phyloP scores from a whole-genome alignment of 371 early-diverging fungal species.

The Actinomortierella ambigua region DNA sequence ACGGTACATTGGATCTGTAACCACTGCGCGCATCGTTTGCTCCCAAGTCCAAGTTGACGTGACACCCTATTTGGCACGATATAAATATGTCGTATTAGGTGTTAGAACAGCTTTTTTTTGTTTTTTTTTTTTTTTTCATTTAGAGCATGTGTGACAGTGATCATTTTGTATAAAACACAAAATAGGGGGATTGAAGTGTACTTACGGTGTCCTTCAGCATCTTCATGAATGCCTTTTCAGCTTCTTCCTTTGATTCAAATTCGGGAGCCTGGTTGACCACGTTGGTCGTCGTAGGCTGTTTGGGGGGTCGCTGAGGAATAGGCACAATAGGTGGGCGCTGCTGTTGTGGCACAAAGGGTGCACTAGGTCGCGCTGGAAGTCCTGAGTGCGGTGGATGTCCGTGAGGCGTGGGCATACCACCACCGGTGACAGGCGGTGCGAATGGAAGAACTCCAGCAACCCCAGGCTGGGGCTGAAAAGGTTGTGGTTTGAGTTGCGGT shows the following conservation, averaged over 20 bases:
- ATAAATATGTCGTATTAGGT: background rate
- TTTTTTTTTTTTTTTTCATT: background rate
- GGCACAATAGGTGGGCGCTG: constrained; percentile 15
- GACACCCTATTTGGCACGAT: constrained; percentile 60
- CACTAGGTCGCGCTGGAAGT: constrained; percentile 6
- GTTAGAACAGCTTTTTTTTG: background rate
- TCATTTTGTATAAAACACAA: background rate
- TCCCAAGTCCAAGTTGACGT: constrained; percentile 90
- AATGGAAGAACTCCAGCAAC: background rate
- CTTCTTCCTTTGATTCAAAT: constrained; percentile 80
- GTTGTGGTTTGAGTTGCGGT: background rate
- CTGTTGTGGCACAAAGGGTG: constrained; percentile 9
- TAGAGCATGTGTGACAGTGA: no score
- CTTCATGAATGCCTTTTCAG: constrained; percentile 80
- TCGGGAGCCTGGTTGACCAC: constrained; percentile 49
- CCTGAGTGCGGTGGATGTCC: constrained; percentile 17
- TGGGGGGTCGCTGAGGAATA: constrained; percentile 18
- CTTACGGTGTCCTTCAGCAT: constrained; percentile 75
- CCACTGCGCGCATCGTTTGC: constrained; percentile 84
- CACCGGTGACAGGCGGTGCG: background rate
- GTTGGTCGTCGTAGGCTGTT: constrained; percentile 12
- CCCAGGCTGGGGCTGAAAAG: background rate
- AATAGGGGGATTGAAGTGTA: background rate
- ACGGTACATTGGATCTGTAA: constrained; percentile 84
- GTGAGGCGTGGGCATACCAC: background rate